Conservation (phyloP, 495 filamentous ascomycete species). For the Penicillium cataractarum region DNA sequence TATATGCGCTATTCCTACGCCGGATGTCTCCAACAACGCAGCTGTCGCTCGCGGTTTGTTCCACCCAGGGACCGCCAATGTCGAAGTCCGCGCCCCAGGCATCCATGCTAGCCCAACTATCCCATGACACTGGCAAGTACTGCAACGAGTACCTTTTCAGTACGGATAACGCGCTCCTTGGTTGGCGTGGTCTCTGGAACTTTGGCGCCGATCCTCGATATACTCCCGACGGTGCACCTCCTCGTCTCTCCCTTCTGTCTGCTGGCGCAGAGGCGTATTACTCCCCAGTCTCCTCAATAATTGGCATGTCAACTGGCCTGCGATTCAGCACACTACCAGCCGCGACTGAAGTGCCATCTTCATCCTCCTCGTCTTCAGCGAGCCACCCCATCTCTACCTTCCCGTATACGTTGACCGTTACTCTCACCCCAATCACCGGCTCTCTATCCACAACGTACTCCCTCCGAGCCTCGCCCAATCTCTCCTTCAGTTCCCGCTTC, state of each 20-base stretch:
- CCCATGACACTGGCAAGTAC: slow-evolving; percentile 87
- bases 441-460: slow-evolving; percentile 89
- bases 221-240: slow-evolving; percentile 22
- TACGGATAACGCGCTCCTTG: slow-evolving; percentile 87
- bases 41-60: slow-evolving; percentile 79
- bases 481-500: slow-evolving; percentile 85
- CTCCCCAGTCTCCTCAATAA: slow-evolving; percentile 85
- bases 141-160: slow-evolving; percentile 89
- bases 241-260: slow-evolving; percentile 58
- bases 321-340: slow-evolving; percentile 91
- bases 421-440: slow-evolving; percentile 90
- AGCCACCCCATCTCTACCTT: slow-evolving; percentile 54
- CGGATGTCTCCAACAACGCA: slow-evolving; percentile 79
- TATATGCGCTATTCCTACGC: slow-evolving; percentile 86
- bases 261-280: slow-evolving; percentile 95
- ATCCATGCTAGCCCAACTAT: slow-evolving; percentile 71
- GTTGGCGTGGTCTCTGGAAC: slow-evolving; percentile 88
- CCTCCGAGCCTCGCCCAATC: slow-evolving; percentile 76
- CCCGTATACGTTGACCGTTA: slow-evolving; percentile 90
- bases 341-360: slow-evolving; percentile 61
- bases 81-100: slow-evolving; percentile 50
- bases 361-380: slow-evolving; percentile 25
- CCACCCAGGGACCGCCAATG: slow-evolving; percentile 59
- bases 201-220: slow-evolving; percentile 78
- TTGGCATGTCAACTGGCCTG: slow-evolving; percentile 79